phyloP scores from a whole-genome alignment of 306 rosid species.

The Fragaria iinumae region DNA sequence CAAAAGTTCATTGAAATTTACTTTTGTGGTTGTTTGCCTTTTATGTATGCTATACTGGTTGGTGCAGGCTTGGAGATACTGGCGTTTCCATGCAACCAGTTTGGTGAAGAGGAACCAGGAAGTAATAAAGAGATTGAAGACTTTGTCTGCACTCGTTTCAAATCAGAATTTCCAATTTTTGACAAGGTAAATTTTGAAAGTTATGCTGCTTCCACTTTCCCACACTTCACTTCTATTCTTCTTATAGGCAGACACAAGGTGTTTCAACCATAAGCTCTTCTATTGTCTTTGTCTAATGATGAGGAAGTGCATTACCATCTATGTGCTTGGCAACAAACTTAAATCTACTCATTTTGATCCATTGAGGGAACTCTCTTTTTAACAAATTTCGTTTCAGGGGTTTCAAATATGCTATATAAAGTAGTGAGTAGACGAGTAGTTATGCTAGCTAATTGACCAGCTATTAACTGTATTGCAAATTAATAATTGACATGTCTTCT shows the following conservation, averaged over 20 bases:
- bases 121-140: slow-evolving; percentile 70
- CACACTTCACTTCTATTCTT: neutral
- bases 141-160: slow-evolving; percentile 38
- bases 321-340: neutral
- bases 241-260: neutral
- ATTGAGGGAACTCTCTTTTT: neutral
- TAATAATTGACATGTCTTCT: neutral
- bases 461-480: neutral
- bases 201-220: slow-evolving; percentile 8
- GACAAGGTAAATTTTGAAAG: slow-evolving; percentile 19
- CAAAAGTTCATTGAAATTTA: neutral
- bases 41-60: neutral
- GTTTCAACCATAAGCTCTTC: neutral
- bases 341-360: neutral
- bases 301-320: neutral
- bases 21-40: neutral
- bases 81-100: slow-evolving; percentile 89
- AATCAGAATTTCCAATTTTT: slow-evolving; percentile 21
- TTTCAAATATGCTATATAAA: neutral
- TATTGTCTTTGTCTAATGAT: neutral
- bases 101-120: slow-evolving; percentile 85
- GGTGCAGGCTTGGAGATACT: slow-evolving; percentile 69
- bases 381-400: neutral
- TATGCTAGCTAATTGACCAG: neutral
- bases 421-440: neutral